A percentile compares a stretch with the other conserved stretches of the same genome.
These are phyloP conservation scores for Cardiospermum halicacabum DNA, from an alignment of 345 rosid species.

Conservation along the genomic window DNA sequence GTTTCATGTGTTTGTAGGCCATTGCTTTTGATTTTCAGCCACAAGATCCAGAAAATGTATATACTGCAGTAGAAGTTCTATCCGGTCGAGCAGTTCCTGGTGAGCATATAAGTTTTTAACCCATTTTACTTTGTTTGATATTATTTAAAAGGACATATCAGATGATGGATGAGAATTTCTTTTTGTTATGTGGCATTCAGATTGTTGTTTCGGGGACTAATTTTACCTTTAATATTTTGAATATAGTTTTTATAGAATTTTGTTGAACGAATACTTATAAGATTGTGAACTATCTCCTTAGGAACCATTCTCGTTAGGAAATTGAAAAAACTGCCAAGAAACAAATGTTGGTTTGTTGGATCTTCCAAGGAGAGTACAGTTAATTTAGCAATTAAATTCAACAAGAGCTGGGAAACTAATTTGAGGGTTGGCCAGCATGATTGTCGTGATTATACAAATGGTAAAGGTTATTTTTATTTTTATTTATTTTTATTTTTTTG, in stretches of 20 bases:
- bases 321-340: constrained; percentile 49
- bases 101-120: constrained; percentile 14
- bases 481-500: no score
- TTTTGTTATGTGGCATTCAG: no score
- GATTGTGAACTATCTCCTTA: constrained; percentile 10
- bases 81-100: constrained; percentile 52
- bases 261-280: not conserved
- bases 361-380: constrained; percentile 37
- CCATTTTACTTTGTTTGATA: not conserved
- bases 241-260: not conserved
- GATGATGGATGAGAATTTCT: not conserved
- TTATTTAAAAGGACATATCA: not conserved
- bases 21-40: constrained; percentile 60
- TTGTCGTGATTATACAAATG: constrained; percentile 70
- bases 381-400: constrained; percentile 46
- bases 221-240: not conserved
- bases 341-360: constrained; percentile 77
- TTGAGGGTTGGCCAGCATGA: constrained; percentile 67
- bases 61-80: constrained; percentile 44
- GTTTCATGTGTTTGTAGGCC: constrained; percentile 19
- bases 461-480: constrained; percentile 25
- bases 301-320: constrained; percentile 52
- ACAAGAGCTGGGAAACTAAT: constrained; percentile 48
- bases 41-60: constrained; percentile 48
- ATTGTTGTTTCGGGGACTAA: not conserved